Evolutionary conservation across 176 grass and related monocot species (phyloP).

Genomic region (Musa schizocarpa): DNA sequence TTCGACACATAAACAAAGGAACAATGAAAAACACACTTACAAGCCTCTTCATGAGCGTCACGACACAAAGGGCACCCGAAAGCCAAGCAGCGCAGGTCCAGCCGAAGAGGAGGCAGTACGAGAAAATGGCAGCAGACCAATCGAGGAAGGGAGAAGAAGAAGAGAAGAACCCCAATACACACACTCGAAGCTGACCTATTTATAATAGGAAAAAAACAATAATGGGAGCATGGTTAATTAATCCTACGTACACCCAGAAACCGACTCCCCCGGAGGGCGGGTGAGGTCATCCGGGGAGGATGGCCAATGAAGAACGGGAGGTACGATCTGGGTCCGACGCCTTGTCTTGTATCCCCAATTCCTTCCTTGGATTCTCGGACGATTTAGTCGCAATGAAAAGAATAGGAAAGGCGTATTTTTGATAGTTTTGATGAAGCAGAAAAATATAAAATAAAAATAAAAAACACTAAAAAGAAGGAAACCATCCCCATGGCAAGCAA

Average conservation of each 20-base stretch:
- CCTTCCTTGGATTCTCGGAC: neutral
- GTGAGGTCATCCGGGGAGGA: neutral
- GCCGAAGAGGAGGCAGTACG: neutral
- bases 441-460: neutral
- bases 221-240: neutral
- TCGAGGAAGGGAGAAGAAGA: neutral
- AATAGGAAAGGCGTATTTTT: neutral
- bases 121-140: slow-evolving; percentile 9
- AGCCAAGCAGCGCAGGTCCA: neutral
- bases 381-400: neutral
- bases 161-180: slow-evolving; percentile 11
- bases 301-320: neutral
- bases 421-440: neutral
- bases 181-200: neutral
- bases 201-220: slow-evolving; percentile 6
- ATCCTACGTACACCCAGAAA: neutral
- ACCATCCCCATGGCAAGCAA: too few species aligned
- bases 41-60: slow-evolving; percentile 63
- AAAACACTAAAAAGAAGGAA: neutral
- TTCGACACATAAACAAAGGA: neutral
- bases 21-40: slow-evolving; percentile 60
- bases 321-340: neutral
- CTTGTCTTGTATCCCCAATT: neutral
- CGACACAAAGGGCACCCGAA: neutral
- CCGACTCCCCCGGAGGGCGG: neutral